Conservation (phyloP, 2,329 filamentous ascomycete genomes). For the Diplodia mutila region DNA sequence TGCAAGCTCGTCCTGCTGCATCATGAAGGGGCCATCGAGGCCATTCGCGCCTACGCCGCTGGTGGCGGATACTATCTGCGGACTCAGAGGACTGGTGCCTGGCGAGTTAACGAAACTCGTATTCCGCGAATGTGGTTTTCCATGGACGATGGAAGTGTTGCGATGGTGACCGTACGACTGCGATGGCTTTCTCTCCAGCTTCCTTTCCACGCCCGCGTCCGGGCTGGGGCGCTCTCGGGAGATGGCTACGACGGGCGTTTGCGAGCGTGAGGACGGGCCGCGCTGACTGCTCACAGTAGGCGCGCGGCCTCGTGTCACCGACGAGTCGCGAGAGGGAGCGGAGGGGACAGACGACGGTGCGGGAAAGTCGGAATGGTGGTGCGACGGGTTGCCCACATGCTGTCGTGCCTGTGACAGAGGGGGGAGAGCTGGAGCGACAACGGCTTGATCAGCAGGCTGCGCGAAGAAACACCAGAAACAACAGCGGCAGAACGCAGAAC, state of each 20-base stretch:
- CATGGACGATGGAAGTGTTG: constrained; percentile 96
- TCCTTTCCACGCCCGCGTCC: constrained; percentile 52
- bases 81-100: constrained; percentile 79
- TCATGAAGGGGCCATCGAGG: constrained; percentile 47
- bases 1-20: constrained; percentile 42
- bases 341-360: constrained; percentile 32
- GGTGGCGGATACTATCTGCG: constrained; percentile 72
- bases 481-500: background rate
- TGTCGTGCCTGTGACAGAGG: constrained; percentile 45
- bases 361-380: constrained; percentile 41
- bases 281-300: constrained; percentile 47
- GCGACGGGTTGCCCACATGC: constrained; percentile 38
- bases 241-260: constrained; percentile 45
- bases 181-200: constrained; percentile 57
- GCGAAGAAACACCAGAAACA: constrained; percentile 28
- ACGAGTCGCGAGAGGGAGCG: constrained; percentile 46
- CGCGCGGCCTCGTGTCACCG: constrained; percentile 51
- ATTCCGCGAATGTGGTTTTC: constrained; percentile 88
- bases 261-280: constrained; percentile 49
- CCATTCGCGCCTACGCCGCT: constrained; percentile 31
- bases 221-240: constrained; percentile 42
- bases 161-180: constrained; percentile 83
- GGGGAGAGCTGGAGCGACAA: constrained; percentile 40
- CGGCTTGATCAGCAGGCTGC: constrained; percentile 36
- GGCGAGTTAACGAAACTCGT: constrained; percentile 80